A percentile compares a stretch with the other conserved stretches of the same genome.
Conservation (phyloP, 2,329 filamentous ascomycete genomes). For the Monosporascus ibericus region DNA sequence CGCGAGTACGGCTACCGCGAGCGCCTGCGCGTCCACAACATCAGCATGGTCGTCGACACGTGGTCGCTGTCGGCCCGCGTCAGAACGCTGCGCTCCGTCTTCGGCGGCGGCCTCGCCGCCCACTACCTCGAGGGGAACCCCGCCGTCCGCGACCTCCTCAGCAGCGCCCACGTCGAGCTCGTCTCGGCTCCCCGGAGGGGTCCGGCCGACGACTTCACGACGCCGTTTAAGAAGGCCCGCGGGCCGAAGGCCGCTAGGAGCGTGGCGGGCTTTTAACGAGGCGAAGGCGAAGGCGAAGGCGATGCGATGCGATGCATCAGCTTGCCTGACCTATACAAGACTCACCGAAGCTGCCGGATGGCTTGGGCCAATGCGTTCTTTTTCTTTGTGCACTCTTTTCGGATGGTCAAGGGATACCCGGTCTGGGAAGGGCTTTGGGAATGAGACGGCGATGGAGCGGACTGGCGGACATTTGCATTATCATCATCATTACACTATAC, state of each 20-base stretch:
- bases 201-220: constrained; percentile 5
- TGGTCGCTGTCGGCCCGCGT: constrained; percentile 46
- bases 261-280: constrained; percentile 3
- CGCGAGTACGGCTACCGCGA: constrained; percentile 48
- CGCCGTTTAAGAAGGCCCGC: constrained; percentile 10
- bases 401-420: neutral
- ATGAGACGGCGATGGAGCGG: neutral
- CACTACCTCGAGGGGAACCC: constrained; percentile 35
- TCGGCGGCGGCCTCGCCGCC: constrained; percentile 37
- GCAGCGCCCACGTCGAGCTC: constrained; percentile 25
- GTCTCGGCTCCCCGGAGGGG: constrained; percentile 14
- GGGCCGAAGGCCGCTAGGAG: constrained; percentile 11
- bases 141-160: constrained; percentile 29
- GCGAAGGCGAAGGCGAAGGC: too few species aligned
- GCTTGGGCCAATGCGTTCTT: neutral
- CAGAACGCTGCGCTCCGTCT: constrained; percentile 40
- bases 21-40: constrained; percentile 41
- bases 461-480: too few species aligned
- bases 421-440: neutral
- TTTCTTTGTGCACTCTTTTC: neutral
- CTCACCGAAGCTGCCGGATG: too few species aligned
- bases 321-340: neutral
- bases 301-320: neutral
- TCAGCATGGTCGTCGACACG: constrained; percentile 39
- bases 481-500: too few species aligned